Conservation (phyloP, 1,139 yeast species). For the Blastobotrys aristatus region DNA sequence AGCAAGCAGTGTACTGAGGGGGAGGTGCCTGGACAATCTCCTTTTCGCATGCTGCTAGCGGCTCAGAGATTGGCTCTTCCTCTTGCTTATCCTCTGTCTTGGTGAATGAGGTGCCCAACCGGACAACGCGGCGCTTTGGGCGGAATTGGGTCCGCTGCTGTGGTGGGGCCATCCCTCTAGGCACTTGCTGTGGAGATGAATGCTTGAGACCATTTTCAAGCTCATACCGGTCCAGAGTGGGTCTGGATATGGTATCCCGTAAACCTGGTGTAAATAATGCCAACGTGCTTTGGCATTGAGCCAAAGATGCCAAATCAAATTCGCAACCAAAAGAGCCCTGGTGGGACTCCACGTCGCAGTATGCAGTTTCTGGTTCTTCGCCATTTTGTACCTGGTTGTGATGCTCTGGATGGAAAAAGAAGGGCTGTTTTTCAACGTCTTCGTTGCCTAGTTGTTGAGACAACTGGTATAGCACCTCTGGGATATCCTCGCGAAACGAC, state of each 20-base stretch:
- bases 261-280: constrained; percentile 4
- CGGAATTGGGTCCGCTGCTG: not conserved
- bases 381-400: not conserved
- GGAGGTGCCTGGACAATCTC: not conserved
- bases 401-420: constrained; percentile 11
- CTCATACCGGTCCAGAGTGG: not conserved
- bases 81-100: not conserved
- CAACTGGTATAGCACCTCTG: constrained; percentile 65
- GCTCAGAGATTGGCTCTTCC: not conserved
- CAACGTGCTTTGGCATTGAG: constrained; percentile 2
- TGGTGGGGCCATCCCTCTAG: not conserved
- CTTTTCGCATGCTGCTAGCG: not conserved
- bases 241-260: constrained; percentile 4
- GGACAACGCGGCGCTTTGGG: constrained; percentile 7
- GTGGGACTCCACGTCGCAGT: not conserved
- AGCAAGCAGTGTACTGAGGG: constrained; percentile 1
- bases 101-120: not conserved
- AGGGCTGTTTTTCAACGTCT: constrained; percentile 1
- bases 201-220: not conserved
- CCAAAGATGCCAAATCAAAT: not conserved
- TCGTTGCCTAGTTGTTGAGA: constrained; percentile 16
- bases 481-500: constrained; percentile 69
- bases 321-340: not conserved
- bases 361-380: constrained; percentile 1
- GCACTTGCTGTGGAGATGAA: not conserved